Conservation (phyloP, 2,329 filamentous ascomycete genomes). For the Fusarium sacchari region DNA sequence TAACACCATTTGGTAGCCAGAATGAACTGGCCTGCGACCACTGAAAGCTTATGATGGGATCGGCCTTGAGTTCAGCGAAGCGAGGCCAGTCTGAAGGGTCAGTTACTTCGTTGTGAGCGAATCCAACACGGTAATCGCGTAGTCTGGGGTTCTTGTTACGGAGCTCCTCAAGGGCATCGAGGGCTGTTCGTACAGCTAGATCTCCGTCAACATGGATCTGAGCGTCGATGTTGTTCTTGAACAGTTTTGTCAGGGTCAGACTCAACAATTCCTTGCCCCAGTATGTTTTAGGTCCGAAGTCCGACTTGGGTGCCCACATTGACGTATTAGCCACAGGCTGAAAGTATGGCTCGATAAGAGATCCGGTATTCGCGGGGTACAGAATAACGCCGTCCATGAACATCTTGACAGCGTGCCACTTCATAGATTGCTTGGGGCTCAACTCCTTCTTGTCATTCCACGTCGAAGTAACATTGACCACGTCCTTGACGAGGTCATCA, state of each 20-base stretch:
- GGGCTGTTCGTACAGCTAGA: constrained; percentile 13
- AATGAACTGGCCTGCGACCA: constrained; percentile 34
- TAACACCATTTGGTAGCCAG: constrained; percentile 19
- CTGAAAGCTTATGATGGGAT: constrained; percentile 34
- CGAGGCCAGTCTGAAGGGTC: constrained; percentile 29
- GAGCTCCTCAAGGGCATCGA: constrained; percentile 14
- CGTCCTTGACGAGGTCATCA: not conserved
- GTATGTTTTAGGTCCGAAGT: not conserved
- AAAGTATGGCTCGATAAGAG: not conserved
- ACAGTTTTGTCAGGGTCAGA: not conserved
- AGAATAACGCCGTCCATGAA: not conserved
- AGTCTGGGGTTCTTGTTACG: not conserved
- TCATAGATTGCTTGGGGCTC: not conserved
- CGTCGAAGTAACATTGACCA: not conserved
- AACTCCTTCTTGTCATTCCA: not conserved
- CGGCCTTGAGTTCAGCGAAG: constrained; percentile 30
- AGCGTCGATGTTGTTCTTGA: not conserved
- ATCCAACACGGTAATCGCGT: constrained; percentile 5
- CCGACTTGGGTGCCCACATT: not conserved
- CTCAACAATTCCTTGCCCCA: not conserved
- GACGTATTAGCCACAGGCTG: not conserved
- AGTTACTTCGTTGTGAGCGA: constrained; percentile 33
- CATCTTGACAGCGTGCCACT: not conserved
- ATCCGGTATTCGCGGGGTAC: not conserved
- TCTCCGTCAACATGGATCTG: constrained; percentile 30